These are phyloP conservation scores for Lycium ferocissimum DNA, from an alignment of 257 asterid genomes.

Conservation along the genomic window DNA sequence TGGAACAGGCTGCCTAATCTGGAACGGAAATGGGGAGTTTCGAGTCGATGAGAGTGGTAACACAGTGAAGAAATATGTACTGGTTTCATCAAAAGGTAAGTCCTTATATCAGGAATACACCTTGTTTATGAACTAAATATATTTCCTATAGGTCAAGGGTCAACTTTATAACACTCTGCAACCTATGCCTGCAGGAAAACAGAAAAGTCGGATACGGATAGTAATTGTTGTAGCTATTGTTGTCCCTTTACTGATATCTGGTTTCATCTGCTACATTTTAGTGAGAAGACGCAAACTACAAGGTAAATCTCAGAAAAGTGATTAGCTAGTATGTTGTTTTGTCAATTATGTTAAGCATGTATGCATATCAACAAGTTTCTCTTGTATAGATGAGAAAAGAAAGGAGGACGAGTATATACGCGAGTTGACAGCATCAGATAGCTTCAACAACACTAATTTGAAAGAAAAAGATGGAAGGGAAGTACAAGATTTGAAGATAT, in stretches of 20 bases:
- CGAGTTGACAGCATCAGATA: slow-evolving; percentile 30
- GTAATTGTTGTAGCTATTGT: slow-evolving; percentile 5
- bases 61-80: background rate
- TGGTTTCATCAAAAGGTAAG: background rate
- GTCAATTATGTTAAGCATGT: background rate
- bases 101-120: background rate
- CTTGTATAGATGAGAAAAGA: slow-evolving; percentile 37
- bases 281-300: slow-evolving; percentile 31
- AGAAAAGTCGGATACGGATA: slow-evolving; percentile 32
- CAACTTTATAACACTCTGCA: background rate
- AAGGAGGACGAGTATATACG: slow-evolving; percentile 32
- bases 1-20: background rate
- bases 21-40: background rate
- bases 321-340: background rate
- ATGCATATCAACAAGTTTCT: background rate
- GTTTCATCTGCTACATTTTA: slow-evolving; percentile 22
- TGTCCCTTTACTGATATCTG: background rate
- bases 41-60: background rate
- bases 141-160: background rate
- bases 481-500: slow-evolving; percentile 47
- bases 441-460: slow-evolving; percentile 33
- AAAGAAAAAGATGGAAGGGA: slow-evolving; percentile 43
- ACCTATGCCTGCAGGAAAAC: slow-evolving; percentile 22
- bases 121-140: background rate
- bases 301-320: slow-evolving; percentile 23